phyloP scores from a whole-genome alignment of 257 asterid genomes.

The Jasminum sambac region DNA sequence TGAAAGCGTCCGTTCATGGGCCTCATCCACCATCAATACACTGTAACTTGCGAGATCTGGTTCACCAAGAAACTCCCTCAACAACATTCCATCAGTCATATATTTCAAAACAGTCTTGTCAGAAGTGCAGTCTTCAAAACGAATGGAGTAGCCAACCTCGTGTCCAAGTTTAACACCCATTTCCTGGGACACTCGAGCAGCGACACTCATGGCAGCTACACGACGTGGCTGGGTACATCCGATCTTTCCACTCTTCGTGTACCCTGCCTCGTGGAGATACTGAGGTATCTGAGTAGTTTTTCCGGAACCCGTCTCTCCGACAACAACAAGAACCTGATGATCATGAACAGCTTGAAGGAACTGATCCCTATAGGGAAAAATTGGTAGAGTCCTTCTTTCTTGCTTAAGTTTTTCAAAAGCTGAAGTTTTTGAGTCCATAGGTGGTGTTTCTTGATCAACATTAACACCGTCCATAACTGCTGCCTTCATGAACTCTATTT shows the following conservation, averaged over 20 bases:
- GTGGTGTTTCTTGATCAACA: constrained; percentile 63
- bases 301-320: constrained; percentile 97
- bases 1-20: constrained; percentile 90
- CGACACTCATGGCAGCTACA: constrained; percentile 99
- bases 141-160: constrained; percentile 97
- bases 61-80: constrained; percentile 92
- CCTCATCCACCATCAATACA: constrained; percentile 97
- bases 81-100: constrained; percentile 92
- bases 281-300: constrained; percentile 97
- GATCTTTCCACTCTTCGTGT: constrained; percentile 69
- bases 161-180: constrained; percentile 99
- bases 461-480: constrained; percentile 79
- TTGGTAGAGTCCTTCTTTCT: constrained; percentile 84
- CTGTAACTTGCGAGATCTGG: constrained; percentile 92
- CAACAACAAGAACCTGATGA: constrained; percentile 93
- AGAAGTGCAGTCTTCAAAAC: constrained; percentile 93
- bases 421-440: constrained; percentile 53
- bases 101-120: constrained; percentile 83
- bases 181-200: constrained; percentile 98
- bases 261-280: constrained; percentile 95
- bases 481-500: constrained; percentile 88
- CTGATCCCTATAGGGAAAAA: constrained; percentile 73
- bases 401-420: constrained; percentile 80
- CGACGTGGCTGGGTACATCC: constrained; percentile 99
- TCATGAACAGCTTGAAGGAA: constrained; percentile 73